Evolutionary conservation across 768 basidiomycete species (phyloP).

Genomic region (Serpula lacrymans): DNA sequence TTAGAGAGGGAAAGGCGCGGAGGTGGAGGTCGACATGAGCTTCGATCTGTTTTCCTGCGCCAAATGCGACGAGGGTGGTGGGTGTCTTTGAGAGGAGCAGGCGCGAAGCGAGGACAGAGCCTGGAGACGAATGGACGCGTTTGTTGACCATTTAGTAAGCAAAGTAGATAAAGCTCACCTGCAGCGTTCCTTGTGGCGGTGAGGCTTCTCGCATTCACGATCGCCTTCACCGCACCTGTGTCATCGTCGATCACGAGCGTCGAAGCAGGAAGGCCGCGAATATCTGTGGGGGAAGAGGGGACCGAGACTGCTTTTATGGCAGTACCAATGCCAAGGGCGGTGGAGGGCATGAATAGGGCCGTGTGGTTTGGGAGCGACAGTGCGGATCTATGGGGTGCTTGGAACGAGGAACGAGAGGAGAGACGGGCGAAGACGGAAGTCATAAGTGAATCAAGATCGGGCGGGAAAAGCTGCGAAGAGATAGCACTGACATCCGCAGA

Average conservation of each 20-base stretch:
- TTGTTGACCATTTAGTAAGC: neutral
- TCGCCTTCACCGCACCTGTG: constrained; percentile 65
- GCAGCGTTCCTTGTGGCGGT: constrained; percentile 84
- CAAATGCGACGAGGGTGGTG: constrained; percentile 55
- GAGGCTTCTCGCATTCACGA: constrained; percentile 74
- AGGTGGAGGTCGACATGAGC: constrained; percentile 65
- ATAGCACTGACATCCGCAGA: constrained; percentile 53
- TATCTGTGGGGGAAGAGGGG: constrained; percentile 42
- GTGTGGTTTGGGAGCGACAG: constrained; percentile 54
- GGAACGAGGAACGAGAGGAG: constrained; percentile 24
- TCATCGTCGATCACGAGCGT: constrained; percentile 73
- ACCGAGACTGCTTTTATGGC: constrained; percentile 81
- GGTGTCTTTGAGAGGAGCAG: constrained; percentile 45
- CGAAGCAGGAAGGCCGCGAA: constrained; percentile 66
- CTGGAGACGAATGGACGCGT: constrained; percentile 30
- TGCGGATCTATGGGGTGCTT: constrained; percentile 55
- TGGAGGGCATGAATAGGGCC: constrained; percentile 82
- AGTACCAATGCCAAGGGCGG: constrained; percentile 50
- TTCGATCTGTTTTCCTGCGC: constrained; percentile 68
- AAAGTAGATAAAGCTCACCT: constrained; percentile 37
- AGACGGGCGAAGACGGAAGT: constrained; percentile 52
- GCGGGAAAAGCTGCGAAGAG: constrained; percentile 40
- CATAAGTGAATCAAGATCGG: constrained; percentile 53
- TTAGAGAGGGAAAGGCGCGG: constrained; percentile 51
- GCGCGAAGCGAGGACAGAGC: constrained; percentile 63